phyloP scores from a whole-genome alignment of 305 asterid genomes.

The Andrographis paniculata region DNA sequence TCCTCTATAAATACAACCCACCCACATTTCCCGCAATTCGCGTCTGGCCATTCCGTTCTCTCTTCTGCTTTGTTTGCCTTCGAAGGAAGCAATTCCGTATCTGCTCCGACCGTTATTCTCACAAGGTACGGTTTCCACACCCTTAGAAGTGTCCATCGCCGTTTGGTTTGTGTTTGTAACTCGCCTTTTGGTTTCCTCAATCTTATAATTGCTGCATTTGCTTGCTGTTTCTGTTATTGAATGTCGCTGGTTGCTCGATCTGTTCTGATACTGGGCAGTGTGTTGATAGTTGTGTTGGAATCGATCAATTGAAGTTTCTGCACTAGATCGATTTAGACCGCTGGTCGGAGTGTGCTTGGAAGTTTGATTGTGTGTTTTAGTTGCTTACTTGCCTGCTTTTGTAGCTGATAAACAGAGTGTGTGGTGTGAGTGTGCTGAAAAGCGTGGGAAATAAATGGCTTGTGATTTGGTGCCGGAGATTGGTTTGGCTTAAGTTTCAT shows the following conservation, averaged over 20 bases:
- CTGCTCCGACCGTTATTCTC: slow-evolving; percentile 19
- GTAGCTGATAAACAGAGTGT: neutral
- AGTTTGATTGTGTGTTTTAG: slow-evolving; percentile 8
- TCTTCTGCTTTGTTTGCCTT: slow-evolving; percentile 13
- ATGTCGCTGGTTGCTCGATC: neutral
- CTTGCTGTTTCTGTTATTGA: no score
- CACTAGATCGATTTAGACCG: slow-evolving; percentile 23
- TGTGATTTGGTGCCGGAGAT: slow-evolving; percentile 19
- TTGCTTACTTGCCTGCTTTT: neutral
- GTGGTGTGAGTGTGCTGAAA: slow-evolving; percentile 13
- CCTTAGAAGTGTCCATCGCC: slow-evolving; percentile 2
- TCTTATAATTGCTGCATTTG: neutral
- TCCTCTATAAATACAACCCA: slow-evolving; percentile 33
- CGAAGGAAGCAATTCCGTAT: slow-evolving; percentile 11
- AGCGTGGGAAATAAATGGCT: slow-evolving; percentile 10
- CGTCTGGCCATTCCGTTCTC: slow-evolving; percentile 25
- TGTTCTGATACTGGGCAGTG: neutral
- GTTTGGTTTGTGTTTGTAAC: slow-evolving; percentile 1
- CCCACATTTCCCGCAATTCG: slow-evolving; percentile 25
- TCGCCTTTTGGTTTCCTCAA: slow-evolving; percentile 6
- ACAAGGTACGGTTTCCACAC: slow-evolving; percentile 31
- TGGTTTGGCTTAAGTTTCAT: slow-evolving; percentile 10
- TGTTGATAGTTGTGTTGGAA: slow-evolving; percentile 8
- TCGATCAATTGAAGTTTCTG: slow-evolving; percentile 8
- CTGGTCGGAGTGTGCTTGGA: slow-evolving; percentile 15